Evolutionary conservation across 768 basidiomycete genomes (phyloP), one percentile per base, ranked within the genome.

Genomic region (Termitomyces sp.): DNA sequence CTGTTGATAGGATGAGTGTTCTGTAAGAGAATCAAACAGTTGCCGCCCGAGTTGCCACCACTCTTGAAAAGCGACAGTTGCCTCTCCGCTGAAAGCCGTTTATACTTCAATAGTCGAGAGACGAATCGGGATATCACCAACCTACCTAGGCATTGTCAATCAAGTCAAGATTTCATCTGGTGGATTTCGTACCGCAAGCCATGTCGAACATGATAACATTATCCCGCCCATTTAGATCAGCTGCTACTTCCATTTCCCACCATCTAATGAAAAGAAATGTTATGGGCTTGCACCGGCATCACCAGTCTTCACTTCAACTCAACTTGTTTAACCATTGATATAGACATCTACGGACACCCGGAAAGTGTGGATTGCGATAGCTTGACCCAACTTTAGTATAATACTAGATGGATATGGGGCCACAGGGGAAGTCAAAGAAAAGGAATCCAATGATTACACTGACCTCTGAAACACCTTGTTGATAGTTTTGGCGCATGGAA

Each of bases 321-420:
- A 56, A 80, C 83, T 73, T 77, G 67, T 79, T 81, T 20, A 86
- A 68, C 82, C 82, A 83, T 30, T 76, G 66, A 61, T 79, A 79
- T 23, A 85, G 70, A 67, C 80, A 81, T 32, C 78, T 79, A 58
- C 82, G 78, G 55, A 89, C 77, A 6, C 85, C 87, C 2, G 84
- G 85, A 62, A 83, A 88, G 71, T 89, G 88, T 0, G 88, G 87
- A 66, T 89, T 89, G 13, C 87, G 81, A 70, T 91, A 89, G 10
- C 81, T 83, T 20, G 82, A 70, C n/a, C 82, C 82, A 1, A 88
- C 86, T 73, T 82, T 82, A 48, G 71, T 77, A 67, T 87, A 86
- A 66, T 86, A 87, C 85, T 87, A 20, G 85, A 20, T 47, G 20
- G 30, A 14, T 40, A 32, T 48, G 35, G 23, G 40, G 46, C 36